Evolutionary conservation across 345 rosid genomes (phyloP), one percentile per base, ranked within the genome.

Genomic region (Melastoma malabathricum): DNA sequence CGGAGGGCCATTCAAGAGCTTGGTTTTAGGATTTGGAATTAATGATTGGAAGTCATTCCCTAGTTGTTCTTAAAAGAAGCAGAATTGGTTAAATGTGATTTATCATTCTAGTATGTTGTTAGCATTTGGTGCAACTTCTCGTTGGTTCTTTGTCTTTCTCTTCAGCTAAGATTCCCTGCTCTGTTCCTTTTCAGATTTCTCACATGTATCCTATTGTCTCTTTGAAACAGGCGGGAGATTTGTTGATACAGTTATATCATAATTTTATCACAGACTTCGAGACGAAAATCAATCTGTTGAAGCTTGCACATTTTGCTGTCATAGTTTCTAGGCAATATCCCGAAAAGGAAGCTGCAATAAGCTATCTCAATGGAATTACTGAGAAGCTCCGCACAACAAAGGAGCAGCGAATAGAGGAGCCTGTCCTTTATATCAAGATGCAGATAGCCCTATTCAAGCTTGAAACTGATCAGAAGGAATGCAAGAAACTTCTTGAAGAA

Each of bases 201-300:
- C 12, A 34, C 12, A 9, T 7, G 12, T 34, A 34, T 34, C 12
- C 41, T 17, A 18, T 38, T n/a, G n/a, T 56, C 25, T 41, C 13
- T 57, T 43, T 50, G 20, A 59, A 71, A 50, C 83, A 93, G 99
- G 89, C 82, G 58, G 99, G 96, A 5, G 99, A 93, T 83, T 76
- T 83, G 47, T 60, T 93, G 58, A 88, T 88, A 58, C 95, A 93
- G 72, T 52, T 93, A 23, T 88, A 93, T 61, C 76, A 88, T 58
- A 88, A 88, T 69, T 93, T 93, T 63, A 89, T 93, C 62, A 78
- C 92, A 0, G 99, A 93, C 57, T 93, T 93, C 51, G 99, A 88
- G 84, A 88, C 96, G 47, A 93, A 85, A 80, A 88, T 93, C 68
- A 93, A 93, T 67, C 99, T 79, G 53, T 84, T 93, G 62, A 93